Evolutionary conservation across 805 yeast species (phyloP).

Genomic region (Helenozyma baotianmanensis): DNA sequence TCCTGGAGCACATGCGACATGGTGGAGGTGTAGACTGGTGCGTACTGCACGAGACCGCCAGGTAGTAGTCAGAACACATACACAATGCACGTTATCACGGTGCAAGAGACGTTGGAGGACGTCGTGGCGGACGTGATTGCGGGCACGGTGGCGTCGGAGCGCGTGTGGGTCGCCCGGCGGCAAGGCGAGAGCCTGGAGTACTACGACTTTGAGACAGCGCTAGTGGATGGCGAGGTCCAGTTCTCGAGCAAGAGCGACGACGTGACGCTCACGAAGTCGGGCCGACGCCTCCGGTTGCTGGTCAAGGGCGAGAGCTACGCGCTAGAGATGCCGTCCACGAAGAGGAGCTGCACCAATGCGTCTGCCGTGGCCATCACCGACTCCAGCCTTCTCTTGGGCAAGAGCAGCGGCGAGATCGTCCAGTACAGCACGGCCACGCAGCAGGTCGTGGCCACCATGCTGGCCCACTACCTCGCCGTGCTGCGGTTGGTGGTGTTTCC

Average conservation of each 20-base stretch:
- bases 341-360: no score
- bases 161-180: conserved; percentile 43
- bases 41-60: no score
- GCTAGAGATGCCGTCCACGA: conserved; percentile 3
- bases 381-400: conserved; percentile 6
- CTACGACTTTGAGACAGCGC: conserved; percentile 3
- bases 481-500: conserved; percentile 51
- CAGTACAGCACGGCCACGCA: conserved; percentile 4
- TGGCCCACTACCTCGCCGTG: conserved; percentile 52
- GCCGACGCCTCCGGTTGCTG: conserved; percentile 2
- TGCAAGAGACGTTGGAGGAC: conserved; percentile 45
- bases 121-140: conserved; percentile 35
- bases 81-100: conserved; percentile 21
- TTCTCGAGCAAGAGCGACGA: conserved; percentile 1
- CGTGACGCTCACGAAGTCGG: neutral
- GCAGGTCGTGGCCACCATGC: neutral
- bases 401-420: conserved; percentile 6
- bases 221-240: conserved; percentile 1
- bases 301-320: conserved; percentile 3
- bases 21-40: neutral
- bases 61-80: no score
- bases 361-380: conserved; percentile 6
- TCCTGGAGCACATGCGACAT: conserved; percentile 7
- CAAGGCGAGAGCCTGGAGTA: conserved; percentile 13
- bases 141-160: conserved; percentile 20